These are phyloP conservation scores for Barnettozyma siamensis DNA, from an alignment of 805 yeast species.

Conservation along the genomic window DNA sequence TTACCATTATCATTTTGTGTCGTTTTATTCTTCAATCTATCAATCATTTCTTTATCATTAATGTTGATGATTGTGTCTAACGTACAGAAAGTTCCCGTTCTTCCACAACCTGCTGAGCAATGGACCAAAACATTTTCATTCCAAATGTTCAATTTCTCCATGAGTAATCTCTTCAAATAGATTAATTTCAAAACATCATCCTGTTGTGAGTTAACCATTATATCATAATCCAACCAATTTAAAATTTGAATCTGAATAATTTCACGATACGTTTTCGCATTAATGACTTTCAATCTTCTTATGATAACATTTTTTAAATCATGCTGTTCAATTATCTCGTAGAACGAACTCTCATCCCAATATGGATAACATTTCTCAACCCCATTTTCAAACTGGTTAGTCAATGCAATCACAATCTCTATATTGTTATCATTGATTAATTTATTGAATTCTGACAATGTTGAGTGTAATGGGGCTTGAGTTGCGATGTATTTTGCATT, in stretches of 20 bases:
- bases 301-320: conserved; percentile 26
- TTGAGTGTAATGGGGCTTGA: conserved; percentile 78
- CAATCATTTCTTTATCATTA: conserved; percentile 1
- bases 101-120: conserved; percentile 96
- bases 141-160: conserved; percentile 22
- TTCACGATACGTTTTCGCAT: conserved; percentile 34
- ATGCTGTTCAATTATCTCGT: conserved; percentile 9
- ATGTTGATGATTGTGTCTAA: conserved; percentile 52
- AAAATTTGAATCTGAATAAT: conserved; percentile 71
- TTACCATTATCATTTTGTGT: background rate
- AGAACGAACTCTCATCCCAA: conserved; percentile 62
- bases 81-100: conserved; percentile 87
- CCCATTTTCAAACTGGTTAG: conserved; percentile 70
- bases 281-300: conserved; percentile 34
- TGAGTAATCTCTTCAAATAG: conserved; percentile 39
- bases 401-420: conserved; percentile 67
- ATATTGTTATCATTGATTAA: conserved; percentile 59
- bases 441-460: conserved; percentile 82
- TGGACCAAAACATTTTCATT: conserved; percentile 53
- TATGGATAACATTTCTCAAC: conserved; percentile 77
- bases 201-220: conserved; percentile 40
- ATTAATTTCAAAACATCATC: conserved; percentile 52
- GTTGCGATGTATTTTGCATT: conserved; percentile 64
- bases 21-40: background rate
- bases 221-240: conserved; percentile 82